phyloP scores from a whole-genome alignment of 1,139 yeast species.

The Geotrichum cucujoidarum region DNA sequence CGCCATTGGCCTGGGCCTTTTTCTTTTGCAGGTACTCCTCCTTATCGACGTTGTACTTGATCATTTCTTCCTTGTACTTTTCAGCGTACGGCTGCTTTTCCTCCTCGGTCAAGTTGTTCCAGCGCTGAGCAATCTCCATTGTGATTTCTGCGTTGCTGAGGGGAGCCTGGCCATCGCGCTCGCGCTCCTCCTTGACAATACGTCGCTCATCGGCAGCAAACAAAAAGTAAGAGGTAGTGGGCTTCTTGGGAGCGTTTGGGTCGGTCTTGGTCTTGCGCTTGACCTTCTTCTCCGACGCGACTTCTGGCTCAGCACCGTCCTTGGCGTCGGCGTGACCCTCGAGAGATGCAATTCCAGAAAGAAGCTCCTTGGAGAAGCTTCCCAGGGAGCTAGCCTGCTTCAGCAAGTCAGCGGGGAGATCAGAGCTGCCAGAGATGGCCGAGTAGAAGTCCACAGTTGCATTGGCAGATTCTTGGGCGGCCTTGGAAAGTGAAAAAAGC shows the following conservation, averaged over 20 bases:
- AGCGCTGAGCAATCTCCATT: constrained; percentile 67
- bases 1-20: neutral
- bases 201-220: constrained; percentile 46
- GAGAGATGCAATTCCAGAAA: constrained; percentile 22
- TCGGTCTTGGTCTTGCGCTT: constrained; percentile 41
- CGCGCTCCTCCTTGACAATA: constrained; percentile 57
- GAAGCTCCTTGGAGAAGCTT: constrained; percentile 23
- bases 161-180: constrained; percentile 53
- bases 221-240: constrained; percentile 72
- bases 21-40: constrained; percentile 55
- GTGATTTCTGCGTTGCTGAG: constrained; percentile 73
- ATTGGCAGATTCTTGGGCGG: constrained; percentile 73
- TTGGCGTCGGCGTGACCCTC: neutral
- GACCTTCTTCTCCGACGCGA: constrained; percentile 26
- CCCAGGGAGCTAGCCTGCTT: constrained; percentile 32
- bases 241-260: constrained; percentile 51
- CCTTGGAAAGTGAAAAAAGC: constrained; percentile 70
- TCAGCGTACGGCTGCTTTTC: constrained; percentile 76
- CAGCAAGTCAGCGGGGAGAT: constrained; percentile 11
- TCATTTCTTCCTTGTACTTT: constrained; percentile 62
- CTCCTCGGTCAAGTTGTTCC: constrained; percentile 63
- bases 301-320: neutral
- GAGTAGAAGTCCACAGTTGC: constrained; percentile 74
- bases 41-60: constrained; percentile 57
- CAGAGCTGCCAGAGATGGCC: constrained; percentile 24